A percentile compares a stretch with the other conserved stretches of the same genome.
Evolutionary conservation across 768 basidiomycete species (phyloP).

Genomic region (Pisolithus albus): DNA sequence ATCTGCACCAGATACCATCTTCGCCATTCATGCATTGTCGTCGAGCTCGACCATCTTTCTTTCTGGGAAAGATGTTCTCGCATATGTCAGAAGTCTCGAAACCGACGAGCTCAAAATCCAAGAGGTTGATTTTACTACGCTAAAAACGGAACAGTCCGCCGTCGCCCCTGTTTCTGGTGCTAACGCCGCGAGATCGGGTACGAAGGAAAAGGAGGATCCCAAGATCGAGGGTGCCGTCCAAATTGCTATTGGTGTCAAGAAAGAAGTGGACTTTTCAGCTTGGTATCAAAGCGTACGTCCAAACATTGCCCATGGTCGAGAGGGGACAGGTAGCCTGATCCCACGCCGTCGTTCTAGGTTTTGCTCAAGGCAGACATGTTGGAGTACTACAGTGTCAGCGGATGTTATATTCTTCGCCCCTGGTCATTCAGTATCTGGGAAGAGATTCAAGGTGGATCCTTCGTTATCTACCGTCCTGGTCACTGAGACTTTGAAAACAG

Average conservation of each 20-base stretch:
- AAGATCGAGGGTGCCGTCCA: constrained; percentile 86
- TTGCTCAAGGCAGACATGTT: constrained; percentile 97
- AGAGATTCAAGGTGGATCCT: constrained; percentile 70
- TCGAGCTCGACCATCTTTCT: constrained; percentile 72
- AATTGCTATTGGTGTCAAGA: constrained; percentile 91
- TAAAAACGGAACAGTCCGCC: constrained; percentile 43
- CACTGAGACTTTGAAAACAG: constrained; percentile 32
- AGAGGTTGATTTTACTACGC: constrained; percentile 63
- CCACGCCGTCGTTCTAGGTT: constrained; percentile 45
- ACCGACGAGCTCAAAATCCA: constrained; percentile 58
- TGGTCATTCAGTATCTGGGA: constrained; percentile 99
- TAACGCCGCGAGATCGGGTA: constrained; percentile 8
- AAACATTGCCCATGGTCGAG: too few species aligned
- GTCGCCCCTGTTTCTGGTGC: constrained; percentile 21
- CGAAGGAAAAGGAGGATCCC: constrained; percentile 64
- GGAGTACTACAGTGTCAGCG: constrained; percentile 97
- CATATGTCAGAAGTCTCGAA: constrained; percentile 68
- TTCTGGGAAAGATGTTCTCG: constrained; percentile 64
- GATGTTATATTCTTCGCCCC: constrained; percentile 97
- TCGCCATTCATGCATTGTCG: constrained; percentile 72
- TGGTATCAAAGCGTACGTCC: constrained; percentile 86
- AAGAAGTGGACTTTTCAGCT: constrained; percentile 88
- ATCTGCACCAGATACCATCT: constrained; percentile 48
- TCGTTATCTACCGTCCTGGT: background rate
- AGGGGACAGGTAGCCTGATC: background rate